Evolutionary conservation across 2,329 filamentous ascomycete species (phyloP), one percentile per base, ranked within the genome.

Genomic region (Grosmannia serpens): DNA sequence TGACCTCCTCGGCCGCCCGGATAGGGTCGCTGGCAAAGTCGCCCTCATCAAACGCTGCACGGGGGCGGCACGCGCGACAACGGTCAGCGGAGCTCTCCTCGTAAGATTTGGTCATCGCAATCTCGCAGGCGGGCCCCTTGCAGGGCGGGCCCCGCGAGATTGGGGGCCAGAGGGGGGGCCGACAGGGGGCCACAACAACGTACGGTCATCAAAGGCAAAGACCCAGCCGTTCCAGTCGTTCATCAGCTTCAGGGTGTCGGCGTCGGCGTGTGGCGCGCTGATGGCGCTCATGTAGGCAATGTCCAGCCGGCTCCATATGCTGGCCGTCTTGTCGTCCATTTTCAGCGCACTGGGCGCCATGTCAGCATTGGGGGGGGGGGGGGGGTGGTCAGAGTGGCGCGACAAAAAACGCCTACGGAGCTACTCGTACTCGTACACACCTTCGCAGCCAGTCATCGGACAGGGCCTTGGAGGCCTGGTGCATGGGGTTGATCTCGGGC

Each of bases 211-310:
- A 17, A 55, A 55, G 1, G 53, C 38, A 46, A 47, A 55, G 3
- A 55, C 38, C 53, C 53, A 55, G 53, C 53, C 53, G 20, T 47
- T 55, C 38, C 53, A 55, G 53, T 47, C 53, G 27, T 55, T 55
- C 53, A 47, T 46, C 15, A 46, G 38, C 26, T 55, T 55, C 6
- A 55, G 41, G 20, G 53, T 31, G 15, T 55, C 53, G 15, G 29
- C 41, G 33, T 46, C 38, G 9, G 38, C 38, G 4, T 38, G 38
- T 38, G 53, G 53, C 2, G 53, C 53, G 13, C 26, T 27, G 44
- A 55, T 55, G 29, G 53, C 53, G 38, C 38, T 55, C 53, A 55
- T 55, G 17, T 55, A 55, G 15, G 38, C 53, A 55, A 55, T 55
- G 53, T 55, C 53, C 26, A 55, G 27, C 20, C 31, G 15, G 26